Percentiles rank a stretch among this genome's conserved stretches.
Evolutionary conservation across 805 yeast species (phyloP).

Genomic region (Wickerhamiella alocasiicola): DNA sequence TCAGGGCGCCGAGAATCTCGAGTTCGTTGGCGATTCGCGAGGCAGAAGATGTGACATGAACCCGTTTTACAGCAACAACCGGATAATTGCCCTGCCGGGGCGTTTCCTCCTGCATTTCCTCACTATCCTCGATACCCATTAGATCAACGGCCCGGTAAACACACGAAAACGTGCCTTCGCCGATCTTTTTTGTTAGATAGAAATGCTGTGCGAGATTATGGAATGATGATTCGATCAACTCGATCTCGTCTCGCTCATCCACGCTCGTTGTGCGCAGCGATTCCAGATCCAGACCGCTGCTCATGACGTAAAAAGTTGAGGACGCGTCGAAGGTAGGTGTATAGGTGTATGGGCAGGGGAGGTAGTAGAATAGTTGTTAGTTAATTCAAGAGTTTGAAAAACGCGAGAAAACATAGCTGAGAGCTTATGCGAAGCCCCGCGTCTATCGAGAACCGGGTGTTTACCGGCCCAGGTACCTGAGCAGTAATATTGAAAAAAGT

Average conservation of each 20-base stretch:
- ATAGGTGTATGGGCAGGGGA: too few relatives aligned
- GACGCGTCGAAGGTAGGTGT: too few relatives aligned
- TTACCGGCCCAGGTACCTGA: too few relatives aligned
- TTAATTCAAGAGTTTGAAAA: too few relatives aligned
- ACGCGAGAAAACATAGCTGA: too few relatives aligned
- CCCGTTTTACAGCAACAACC: conserved; percentile 78
- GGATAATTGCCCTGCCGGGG: background rate
- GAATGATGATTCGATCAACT: conserved; percentile 32
- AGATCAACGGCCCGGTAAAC: conserved; percentile 50
- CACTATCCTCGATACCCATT: conserved; percentile 26
- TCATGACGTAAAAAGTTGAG: too few relatives aligned
- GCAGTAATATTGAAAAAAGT: background rate
- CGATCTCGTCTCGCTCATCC: conserved; percentile 20
- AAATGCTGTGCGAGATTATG: conserved; percentile 39
- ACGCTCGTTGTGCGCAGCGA: conserved; percentile 24
- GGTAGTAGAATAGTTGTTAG: too few relatives aligned
- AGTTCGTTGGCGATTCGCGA: conserved; percentile 81
- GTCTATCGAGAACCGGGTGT: too few relatives aligned
- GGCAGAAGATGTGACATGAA: conserved; percentile 92
- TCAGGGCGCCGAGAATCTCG: conserved; percentile 40
- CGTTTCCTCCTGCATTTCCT: conserved; percentile 23
- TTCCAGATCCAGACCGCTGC: too few relatives aligned
- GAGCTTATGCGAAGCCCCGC: too few relatives aligned
- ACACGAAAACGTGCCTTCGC: conserved; percentile 54
- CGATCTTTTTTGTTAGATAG: conserved; percentile 44